A percentile compares a stretch with the other conserved stretches of the same genome.
These are phyloP conservation scores for Phytophthora podocarpi DNA, from an alignment of 352 stramenopile species.

Conservation along the genomic window DNA sequence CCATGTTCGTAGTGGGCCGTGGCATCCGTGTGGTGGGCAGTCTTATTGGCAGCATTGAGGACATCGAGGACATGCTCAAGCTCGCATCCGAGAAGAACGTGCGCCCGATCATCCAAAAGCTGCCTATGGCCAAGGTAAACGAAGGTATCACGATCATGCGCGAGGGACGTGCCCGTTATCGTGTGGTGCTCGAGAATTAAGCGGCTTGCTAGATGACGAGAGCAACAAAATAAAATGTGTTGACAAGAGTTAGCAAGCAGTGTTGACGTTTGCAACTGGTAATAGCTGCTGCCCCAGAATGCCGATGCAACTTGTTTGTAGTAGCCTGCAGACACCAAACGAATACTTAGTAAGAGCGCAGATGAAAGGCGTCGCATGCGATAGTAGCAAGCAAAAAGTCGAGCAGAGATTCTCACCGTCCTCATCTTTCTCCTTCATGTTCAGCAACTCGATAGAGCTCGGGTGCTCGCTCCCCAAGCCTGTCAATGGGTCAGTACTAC, in stretches of 20 bases:
- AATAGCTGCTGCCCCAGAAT: conserved; percentile 8
- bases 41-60: conserved; percentile 80
- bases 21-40: conserved; percentile 67
- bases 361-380: too few species aligned
- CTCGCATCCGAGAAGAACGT: conserved; percentile 79
- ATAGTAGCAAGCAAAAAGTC: too few species aligned
- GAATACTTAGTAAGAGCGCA: too few species aligned
- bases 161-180: conserved; percentile 49
- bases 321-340: conserved; percentile 10
- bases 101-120: conserved; percentile 48
- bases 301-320: conserved; percentile 16
- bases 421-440: conserved; percentile 40
- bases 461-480: conserved; percentile 30
- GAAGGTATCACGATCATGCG: conserved; percentile 45
- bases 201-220: not conserved
- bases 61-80: conserved; percentile 88
- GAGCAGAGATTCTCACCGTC: conserved; percentile 30
- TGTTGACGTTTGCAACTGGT: not conserved
- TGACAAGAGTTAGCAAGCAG: too few species aligned
- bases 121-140: conserved; percentile 54
- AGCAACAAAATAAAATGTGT: conserved; percentile 6
- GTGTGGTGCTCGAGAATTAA: conserved; percentile 49
- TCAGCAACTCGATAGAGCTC: conserved; percentile 36
- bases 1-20: conserved; percentile 57
- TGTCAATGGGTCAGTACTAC: too few species aligned